These are phyloP conservation scores for Bocquillonia castaneifolia DNA, from an alignment of 441 rosid species.

Conservation along the genomic window DNA sequence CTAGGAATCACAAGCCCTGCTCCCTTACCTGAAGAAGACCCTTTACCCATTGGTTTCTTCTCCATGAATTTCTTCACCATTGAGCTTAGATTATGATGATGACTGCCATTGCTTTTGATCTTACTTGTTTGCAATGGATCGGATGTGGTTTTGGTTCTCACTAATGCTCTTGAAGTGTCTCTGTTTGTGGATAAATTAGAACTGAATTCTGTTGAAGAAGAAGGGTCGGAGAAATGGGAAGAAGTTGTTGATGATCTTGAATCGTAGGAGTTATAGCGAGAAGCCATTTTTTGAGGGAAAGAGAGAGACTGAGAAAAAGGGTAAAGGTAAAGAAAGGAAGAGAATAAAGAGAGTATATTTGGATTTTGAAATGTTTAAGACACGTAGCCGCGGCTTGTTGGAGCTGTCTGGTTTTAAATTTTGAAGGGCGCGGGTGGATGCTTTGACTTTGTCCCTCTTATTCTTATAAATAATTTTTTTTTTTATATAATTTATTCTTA, in stretches of 20 bases:
- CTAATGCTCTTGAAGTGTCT: conserved; percentile 42
- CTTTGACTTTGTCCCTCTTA: no score
- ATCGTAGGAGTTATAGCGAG: conserved; percentile 64
- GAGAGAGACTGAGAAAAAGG: background rate
- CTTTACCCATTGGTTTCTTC: conserved; percentile 16
- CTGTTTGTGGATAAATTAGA: conserved; percentile 19
- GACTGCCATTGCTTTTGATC: conserved; percentile 22
- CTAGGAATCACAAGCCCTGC: conserved; percentile 48
- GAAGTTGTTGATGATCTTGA: conserved; percentile 57
- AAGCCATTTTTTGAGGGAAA: conserved; percentile 18
- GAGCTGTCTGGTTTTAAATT: conserved; percentile 22
- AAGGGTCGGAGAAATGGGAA: conserved; percentile 53
- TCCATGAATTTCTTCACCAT: conserved; percentile 50
- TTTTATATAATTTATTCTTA: no score
- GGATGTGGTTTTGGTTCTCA: conserved; percentile 44
- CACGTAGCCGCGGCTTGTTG: background rate
- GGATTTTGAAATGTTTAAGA: background rate
- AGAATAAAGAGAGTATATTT: background rate
- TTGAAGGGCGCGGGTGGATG: conserved; percentile 15
- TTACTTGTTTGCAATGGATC: conserved; percentile 24
- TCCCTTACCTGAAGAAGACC: conserved; percentile 11
- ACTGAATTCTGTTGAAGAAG: conserved; percentile 50
- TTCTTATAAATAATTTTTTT: no score
- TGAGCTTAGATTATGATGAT: conserved; percentile 37
- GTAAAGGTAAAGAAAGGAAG: background rate